Evolutionary conservation across 495 filamentous ascomycete genomes (phyloP).

Genomic region (Aspergillus hancockii): DNA sequence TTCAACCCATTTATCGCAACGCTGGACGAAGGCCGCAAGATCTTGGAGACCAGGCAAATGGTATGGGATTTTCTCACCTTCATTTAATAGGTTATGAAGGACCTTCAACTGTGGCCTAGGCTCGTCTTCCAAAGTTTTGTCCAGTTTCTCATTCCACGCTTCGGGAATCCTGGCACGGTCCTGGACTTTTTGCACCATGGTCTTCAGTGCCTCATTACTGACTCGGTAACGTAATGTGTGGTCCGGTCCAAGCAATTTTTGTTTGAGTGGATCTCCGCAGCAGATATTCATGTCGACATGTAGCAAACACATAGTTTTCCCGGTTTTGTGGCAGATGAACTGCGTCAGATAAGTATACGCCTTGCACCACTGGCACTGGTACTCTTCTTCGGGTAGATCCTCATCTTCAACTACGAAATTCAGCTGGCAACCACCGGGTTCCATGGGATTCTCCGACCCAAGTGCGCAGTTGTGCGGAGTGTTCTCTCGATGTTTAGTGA

Average conservation of each 20-base stretch:
- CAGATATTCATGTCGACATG: constrained; percentile 80
- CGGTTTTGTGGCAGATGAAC: constrained; percentile 76
- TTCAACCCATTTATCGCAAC: constrained; percentile 97
- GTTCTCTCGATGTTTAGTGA: constrained; percentile 61
- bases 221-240: constrained; percentile 76
- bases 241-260: constrained; percentile 59
- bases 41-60: constrained; percentile 80
- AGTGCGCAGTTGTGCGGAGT: constrained; percentile 50
- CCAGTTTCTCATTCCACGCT: constrained; percentile 87
- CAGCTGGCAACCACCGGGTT: constrained; percentile 39
- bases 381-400: constrained; percentile 84
- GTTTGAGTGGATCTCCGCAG: constrained; percentile 64
- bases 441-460: constrained; percentile 28
- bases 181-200: constrained; percentile 70
- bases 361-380: constrained; percentile 90
- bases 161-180: constrained; percentile 87
- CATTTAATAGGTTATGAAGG: constrained; percentile 78
- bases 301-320: constrained; percentile 73
- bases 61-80: constrained; percentile 97
- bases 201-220: constrained; percentile 66
- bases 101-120: constrained; percentile 82
- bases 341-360: constrained; percentile 88
- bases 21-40: constrained; percentile 86
- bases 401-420: constrained; percentile 59
- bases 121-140: constrained; percentile 78